phyloP scores from a whole-genome alignment of 1,139 yeast species.

The Debaryomyces robertsiae region DNA sequence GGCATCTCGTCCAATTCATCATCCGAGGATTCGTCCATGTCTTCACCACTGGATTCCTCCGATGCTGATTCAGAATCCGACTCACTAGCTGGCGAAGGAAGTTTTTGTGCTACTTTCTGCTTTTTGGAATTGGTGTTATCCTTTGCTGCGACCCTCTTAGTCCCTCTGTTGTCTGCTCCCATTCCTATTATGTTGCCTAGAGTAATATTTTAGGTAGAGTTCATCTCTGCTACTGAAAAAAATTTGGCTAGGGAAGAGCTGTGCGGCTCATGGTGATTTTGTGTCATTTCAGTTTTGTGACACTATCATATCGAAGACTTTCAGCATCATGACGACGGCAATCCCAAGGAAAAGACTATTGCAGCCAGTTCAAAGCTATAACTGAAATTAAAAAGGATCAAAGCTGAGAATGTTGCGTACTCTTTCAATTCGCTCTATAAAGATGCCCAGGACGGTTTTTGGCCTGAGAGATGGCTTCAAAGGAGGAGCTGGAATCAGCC shows the following conservation, averaged over 20 bases:
- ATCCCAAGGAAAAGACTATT: too few species aligned
- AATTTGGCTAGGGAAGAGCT: constrained; percentile 4
- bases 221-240: constrained; percentile 7
- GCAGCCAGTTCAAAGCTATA: too few species aligned
- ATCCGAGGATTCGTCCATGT: constrained; percentile 10
- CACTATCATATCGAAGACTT: too few species aligned
- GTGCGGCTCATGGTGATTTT: constrained; percentile 8
- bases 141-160: constrained; percentile 34
- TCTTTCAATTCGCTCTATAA: constrained; percentile 3
- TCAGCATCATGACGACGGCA: too few species aligned
- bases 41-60: constrained; percentile 13
- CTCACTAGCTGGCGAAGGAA: constrained; percentile 21
- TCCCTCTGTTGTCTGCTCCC: constrained; percentile 36
- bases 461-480: constrained; percentile 1
- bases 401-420: constrained; percentile 4
- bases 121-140: constrained; percentile 26
- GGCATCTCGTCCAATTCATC: constrained; percentile 25
- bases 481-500: neutral
- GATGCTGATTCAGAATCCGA: constrained; percentile 13
- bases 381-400: too few species aligned
- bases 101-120: constrained; percentile 24
- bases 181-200: constrained; percentile 12
- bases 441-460: constrained; percentile 1
- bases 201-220: neutral
- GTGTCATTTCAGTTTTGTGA: constrained; percentile 8